Conservation (phyloP, 345 rosid genomes). For the Luvunga scandens region DNA sequence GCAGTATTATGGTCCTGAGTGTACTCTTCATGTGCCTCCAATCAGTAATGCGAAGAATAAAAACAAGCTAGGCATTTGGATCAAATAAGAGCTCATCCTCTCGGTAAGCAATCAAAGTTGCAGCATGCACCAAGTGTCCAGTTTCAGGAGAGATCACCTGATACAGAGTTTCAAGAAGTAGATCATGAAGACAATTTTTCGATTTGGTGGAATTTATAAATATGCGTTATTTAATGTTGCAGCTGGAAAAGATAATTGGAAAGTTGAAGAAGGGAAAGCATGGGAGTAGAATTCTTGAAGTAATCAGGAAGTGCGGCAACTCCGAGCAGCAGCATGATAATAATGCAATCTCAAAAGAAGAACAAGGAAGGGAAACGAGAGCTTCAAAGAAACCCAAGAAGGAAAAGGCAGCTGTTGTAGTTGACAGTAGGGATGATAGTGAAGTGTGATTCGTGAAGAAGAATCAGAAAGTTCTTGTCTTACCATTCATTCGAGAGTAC, state of each 20-base stretch:
- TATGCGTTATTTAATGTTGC: constrained; percentile 19
- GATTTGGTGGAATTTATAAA: neutral
- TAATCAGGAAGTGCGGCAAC: constrained; percentile 34
- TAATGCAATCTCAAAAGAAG: constrained; percentile 23
- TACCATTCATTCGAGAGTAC: too few relatives aligned
- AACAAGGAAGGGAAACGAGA: constrained; percentile 26
- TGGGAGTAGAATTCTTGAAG: constrained; percentile 73
- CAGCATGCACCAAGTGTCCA: neutral
- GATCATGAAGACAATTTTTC: too few relatives aligned
- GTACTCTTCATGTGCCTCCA: constrained; percentile 54
- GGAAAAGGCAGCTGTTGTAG: constrained; percentile 38
- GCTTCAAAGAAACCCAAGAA: constrained; percentile 61
- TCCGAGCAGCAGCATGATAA: constrained; percentile 16
- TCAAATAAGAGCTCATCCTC: too few relatives aligned
- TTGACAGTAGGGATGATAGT: too few relatives aligned
- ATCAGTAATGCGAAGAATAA: constrained; percentile 42
- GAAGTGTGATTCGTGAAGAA: too few relatives aligned
- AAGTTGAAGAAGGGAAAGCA: constrained; percentile 72
- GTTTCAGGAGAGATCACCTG: neutral
- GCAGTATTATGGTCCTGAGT: neutral
- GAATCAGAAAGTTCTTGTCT: too few relatives aligned
- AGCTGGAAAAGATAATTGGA: constrained; percentile 88
- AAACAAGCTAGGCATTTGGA: constrained; percentile 3
- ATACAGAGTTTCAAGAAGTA: neutral
- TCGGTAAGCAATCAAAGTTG: neutral